Evolutionary conservation across 2,329 filamentous ascomycete genomes (phyloP), one percentile per base, ranked within the genome.

Genomic region (Microsporum canis): DNA sequence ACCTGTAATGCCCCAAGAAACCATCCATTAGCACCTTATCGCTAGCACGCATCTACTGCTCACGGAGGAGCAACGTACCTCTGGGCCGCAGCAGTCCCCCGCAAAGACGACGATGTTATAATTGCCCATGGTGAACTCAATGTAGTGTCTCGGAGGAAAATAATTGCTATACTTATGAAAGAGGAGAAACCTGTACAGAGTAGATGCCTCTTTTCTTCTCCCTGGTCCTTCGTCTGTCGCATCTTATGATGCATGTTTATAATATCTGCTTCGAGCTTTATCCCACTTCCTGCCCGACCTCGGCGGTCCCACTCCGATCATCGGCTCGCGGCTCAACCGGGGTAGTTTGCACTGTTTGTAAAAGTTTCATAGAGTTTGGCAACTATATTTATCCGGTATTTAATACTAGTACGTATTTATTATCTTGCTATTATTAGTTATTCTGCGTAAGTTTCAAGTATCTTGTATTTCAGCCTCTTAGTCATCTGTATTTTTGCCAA

Each of bases 21-120:
- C 17, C 38, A 33, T 12, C 33, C 3, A 43, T 75, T 41, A 57
- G 43, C 5, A 29, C 57, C 17, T 23, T 60, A 62, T 49, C 34
- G 27, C 31, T 38, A 23, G 29, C 62, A 62, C 45, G 64, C 69
- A 63, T 58, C 64, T 61, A 63, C 63, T 59, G 31, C 23, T 58
- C 57, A 58, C 7, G 59, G 58, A 6, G 51, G 39, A 56, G 41
- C 14, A 7, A 57, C 63, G 43, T 53, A 66, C 63, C 62, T 66
- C 89, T 0, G 89, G 89, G 73, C 89, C 89, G 71, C 87, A 89
- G 76, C 94, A 88, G 78, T 95, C 90, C 70, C 88, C 88, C 59
- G 76, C 87, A 73, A 92, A 89, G 62, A 92, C 87, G 64, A 91
- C 88, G 72, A 91, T 88, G 66, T 89, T 89, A 72, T 84, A 86